Evolutionary conservation across 345 rosid species (phyloP), one percentile per base, ranked within the genome.

Genomic region (Citrus medica): DNA sequence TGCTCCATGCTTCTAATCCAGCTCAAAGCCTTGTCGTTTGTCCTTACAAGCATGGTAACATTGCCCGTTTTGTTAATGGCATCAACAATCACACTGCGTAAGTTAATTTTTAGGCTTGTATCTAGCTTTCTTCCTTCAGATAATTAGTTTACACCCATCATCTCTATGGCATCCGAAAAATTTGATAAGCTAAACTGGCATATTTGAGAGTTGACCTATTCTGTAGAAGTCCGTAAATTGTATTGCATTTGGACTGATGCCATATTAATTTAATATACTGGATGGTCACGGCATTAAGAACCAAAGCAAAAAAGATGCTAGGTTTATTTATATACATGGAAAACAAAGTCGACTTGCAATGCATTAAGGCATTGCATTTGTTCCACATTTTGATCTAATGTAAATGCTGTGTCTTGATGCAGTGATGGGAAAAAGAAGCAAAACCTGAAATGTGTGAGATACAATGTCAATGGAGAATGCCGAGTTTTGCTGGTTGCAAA

Each of bases 351-450:
- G 5, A 64, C 21, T 8, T 12, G 24, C 1, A 6, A 28, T 35
- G 32, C 27, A 7, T 7, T 19, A 19, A 51, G 58, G 35, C 40
- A 1, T 42, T 46, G 16, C n/a, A 32, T 21, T 17, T 42, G 30
- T 17, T 4, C n/a, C 1, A 7, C 19, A 0, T 21, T 53, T 35
- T 42, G 28, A 76, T 53, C 51, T 53, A 65, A 75, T 7, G 33
- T 48, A 25, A 79, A n/a, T 19, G n/a, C 28, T 10, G 13, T 6
- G 4, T 32, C 73, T 42, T 62, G 66, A 61, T 88, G 89, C 94
- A 95, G 97, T 86, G 97, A 92, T 76, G 99, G 99, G 55, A 94
- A 85, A 80, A 93, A 87, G 87, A 96, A 96, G 87, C 99, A 96
- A 87, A 96, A 94, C 74, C 84, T 93, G 9, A 94, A 96, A 76